Base-by-base conservation (phyloP, 192 early-diverging fungal species). In the Glomus cerebriforme region DNA sequence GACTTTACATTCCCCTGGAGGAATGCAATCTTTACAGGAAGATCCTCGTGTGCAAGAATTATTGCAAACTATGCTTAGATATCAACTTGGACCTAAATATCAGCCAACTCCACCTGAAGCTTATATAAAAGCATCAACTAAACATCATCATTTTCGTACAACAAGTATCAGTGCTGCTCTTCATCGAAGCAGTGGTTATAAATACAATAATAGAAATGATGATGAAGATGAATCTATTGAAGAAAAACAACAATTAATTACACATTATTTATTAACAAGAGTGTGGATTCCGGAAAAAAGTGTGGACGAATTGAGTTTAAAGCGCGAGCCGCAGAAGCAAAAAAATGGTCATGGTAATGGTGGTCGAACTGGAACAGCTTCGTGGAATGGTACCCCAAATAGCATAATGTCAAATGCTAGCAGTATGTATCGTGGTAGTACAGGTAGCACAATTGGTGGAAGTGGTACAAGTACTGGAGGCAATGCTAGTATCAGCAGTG, bases 241-340 rank as follows among this genome's bases (percentile, higher is more conserved):
- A 10, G 77, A 83, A 26, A 89, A 86, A 12, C 89, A 90, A 64
- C 88, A 89, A 65, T 64, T 93, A 79, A 89, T 92, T 43, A 71
- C 84, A 2, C 93, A 95, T 39, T 95, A 93, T 83, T 79, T 95
- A 7, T 80, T 95, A 62, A 91, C 88, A 26, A 82, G 93, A n/a
- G 83, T 87, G 0, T 93, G 91, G 92, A 87, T 90, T 7, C 88
- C 86, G 15, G 91, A 95, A 82, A 91, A 91, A 59, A 92, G 91
- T 77, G 88, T 95, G 22, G 93, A 95, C 77, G 92, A 92, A 77
- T 72, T 95, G 37, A 92, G 91, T 64, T 76, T 84, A 31, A 72
- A 84, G 29, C 82, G 93, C 4, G 93, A 94, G 76, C 91, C 92
- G n/a, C 75, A 86, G 22, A 85, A 85, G 76, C 78, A 87, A 10